Evolutionary conservation across 169 alveolate species (phyloP), one percentile per base, ranked within the genome.

Genomic region (Plasmodium relictum): DNA sequence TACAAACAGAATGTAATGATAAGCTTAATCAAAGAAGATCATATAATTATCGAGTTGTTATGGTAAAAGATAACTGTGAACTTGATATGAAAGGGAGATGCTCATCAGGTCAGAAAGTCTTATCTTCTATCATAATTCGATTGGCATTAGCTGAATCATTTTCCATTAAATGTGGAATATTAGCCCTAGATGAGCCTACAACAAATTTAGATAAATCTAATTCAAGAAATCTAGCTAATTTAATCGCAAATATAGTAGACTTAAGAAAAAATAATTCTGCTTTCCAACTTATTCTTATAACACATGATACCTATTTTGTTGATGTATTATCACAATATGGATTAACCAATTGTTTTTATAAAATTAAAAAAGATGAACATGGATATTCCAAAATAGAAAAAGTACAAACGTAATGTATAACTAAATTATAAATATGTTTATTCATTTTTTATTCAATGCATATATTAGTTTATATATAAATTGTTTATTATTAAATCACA

Each of bases 181-280:
- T 99, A 58, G 99, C 99, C 8, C 94, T 99, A 37, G 99, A 99
- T 91, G 99, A 99, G 88, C 99, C 99, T 8, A 99, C 99, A 0
- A 98, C 99, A 2, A 99, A 99, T 92, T 94, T 99, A 78, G 99
- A 99, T 91, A 92, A 93, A 62, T 92, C 94, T 24, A 97, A 98
- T 95, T 96, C 97, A 14, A 97, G 95, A 95, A 99, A 98, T 70
- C 74, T 94, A 39, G 96, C 92, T 62, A 58, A 78, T 1, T 88
- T 95, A 48, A 87, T 93, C 37, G 89, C 93, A 8, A 94, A 83
- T 74, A 65, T 94, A 26, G 95, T 90, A 9, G 94, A 83, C 61
- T 88, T 89, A 31, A 68, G 88, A 52, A 88, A 90, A 91, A 89
- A 93, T 14, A 93, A 78, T 70, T 83, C 80, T 65, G 72, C 92